Evolutionary conservation across 805 yeast genomes (phyloP).

Genomic region (Ogataea dorogensis): DNA sequence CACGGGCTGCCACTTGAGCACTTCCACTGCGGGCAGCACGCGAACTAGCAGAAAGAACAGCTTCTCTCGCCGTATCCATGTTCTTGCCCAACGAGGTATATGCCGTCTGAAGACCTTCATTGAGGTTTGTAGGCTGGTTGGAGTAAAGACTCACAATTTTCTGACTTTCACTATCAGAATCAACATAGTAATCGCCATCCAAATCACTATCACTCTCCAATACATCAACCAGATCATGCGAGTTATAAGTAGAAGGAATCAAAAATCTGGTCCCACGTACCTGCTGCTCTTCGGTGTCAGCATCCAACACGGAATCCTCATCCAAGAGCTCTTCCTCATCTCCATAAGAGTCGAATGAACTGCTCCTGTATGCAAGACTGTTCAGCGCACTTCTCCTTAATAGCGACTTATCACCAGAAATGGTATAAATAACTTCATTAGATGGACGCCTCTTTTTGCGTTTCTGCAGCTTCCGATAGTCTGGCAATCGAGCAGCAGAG

Average conservation of each 20-base stretch:
- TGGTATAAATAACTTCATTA: slow-evolving; percentile 13
- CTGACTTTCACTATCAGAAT: slow-evolving; percentile 35
- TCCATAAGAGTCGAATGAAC: slow-evolving; percentile 29
- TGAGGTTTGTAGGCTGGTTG: slow-evolving; percentile 71
- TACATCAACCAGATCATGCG: slow-evolving; percentile 12
- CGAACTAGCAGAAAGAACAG: slow-evolving; percentile 55
- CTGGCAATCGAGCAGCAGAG: slow-evolving; percentile 37
- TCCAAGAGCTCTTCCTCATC: slow-evolving; percentile 28
- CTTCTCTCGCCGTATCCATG: slow-evolving; percentile 60
- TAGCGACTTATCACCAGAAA: slow-evolving; percentile 10
- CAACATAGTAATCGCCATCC: slow-evolving; percentile 27
- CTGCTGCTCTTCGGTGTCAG: slow-evolving; percentile 1
- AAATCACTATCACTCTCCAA: slow-evolving; percentile 28
- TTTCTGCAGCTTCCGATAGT: slow-evolving; percentile 8
- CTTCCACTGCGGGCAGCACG: slow-evolving; percentile 64
- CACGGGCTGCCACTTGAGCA: slow-evolving; percentile 63
- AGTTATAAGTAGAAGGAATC: slow-evolving; percentile 8
- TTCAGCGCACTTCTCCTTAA: slow-evolving; percentile 17
- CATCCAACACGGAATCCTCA: slow-evolving; percentile 30
- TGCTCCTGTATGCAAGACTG: slow-evolving; percentile 16
- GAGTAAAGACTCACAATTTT: slow-evolving; percentile 70
- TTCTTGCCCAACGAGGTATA: slow-evolving; percentile 70
- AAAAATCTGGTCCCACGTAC: slow-evolving; percentile 12
- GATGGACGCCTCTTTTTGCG: slow-evolving; percentile 12
- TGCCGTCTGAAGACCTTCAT: slow-evolving; percentile 75